These are phyloP conservation scores for Scolecobasidium constrictum DNA, from an alignment of 2,329 filamentous ascomycete species.

Conservation along the genomic window DNA sequence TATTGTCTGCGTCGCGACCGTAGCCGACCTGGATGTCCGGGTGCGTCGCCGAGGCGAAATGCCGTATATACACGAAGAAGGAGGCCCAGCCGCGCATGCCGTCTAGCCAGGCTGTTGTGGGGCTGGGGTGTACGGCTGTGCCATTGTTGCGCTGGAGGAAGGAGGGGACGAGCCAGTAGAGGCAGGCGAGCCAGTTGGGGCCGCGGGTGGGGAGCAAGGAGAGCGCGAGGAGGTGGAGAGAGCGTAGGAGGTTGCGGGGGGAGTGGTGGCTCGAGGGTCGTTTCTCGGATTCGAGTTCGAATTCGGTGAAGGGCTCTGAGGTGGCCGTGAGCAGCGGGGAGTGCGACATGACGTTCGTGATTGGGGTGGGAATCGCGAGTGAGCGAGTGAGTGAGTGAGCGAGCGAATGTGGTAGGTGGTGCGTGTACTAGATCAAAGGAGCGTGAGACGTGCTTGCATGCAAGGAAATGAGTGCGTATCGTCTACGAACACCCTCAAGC, in stretches of 20 bases:
- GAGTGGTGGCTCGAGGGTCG: not conserved
- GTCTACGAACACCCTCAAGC: too few species aligned
- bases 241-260: not conserved
- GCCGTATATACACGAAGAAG: constrained; percentile 11
- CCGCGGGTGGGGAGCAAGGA: not conserved
- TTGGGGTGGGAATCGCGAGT: too few species aligned
- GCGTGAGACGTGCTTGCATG: too few species aligned
- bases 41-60: constrained; percentile 7
- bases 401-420: too few species aligned
- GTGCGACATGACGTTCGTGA: too few species aligned
- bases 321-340: too few species aligned
- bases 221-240: not conserved
- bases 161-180: not conserved
- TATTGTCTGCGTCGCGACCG: constrained; percentile 10
- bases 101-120: constrained; percentile 11
- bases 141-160: not conserved
- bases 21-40: constrained; percentile 6
- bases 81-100: constrained; percentile 12
- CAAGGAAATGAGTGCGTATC: too few species aligned
- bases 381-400: too few species aligned
- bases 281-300: not conserved
- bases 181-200: not conserved
- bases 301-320: too few species aligned
- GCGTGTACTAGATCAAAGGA: too few species aligned
- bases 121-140: not conserved